Evolutionary conservation across 2,329 filamentous ascomycete species (phyloP), one percentile per base, ranked within the genome.

Genomic region (Penicillium italicum): DNA sequence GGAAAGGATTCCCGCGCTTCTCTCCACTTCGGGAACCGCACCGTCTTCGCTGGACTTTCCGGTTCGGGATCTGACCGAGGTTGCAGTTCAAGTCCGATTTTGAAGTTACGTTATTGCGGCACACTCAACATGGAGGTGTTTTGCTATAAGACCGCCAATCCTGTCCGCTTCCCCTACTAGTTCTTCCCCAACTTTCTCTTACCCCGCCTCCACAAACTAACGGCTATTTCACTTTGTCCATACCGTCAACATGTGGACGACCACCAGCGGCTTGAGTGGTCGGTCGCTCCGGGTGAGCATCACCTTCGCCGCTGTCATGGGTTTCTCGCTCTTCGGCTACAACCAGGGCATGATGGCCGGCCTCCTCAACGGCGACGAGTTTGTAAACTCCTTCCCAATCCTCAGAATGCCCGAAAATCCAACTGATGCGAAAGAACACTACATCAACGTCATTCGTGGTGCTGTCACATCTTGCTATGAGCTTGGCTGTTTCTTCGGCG

Each of bases 391-490:
- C 2, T 61, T 67, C 33, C 54, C 54, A 4, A 55, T 61, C 26
- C 61, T 61, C 18, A 12, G 14, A 18, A 49, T 50, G 34, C 43
- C 52, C 28, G 28, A 45, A 0, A 64, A 76, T 43, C 61, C 74
- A 4, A 76, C 72, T 24, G 75, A 36, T 2, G 30, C 38, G 14
- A 5, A 56, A 45, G 20, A 22, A 9, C 22, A 45, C 8, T 59
- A 64, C 38, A 50, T 64, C 50, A 51, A 75, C 12, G 77, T 74
- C 34, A 75, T 77, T 71, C 75, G 77, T 62, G 77, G 76, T 33
- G 77, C 77, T 56, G 75, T 80, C 14, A 78, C 76, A 6, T 75
- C 78, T 11, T 79, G 79, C 54, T 81, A 80, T 61, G 77, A 80
- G 52, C 72, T 80, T 42, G 79, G 78, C 7, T 68, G 66, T 45